Conservation (phyloP, 495 filamentous ascomycete species). For the Lophiostoma macrostomum region DNA sequence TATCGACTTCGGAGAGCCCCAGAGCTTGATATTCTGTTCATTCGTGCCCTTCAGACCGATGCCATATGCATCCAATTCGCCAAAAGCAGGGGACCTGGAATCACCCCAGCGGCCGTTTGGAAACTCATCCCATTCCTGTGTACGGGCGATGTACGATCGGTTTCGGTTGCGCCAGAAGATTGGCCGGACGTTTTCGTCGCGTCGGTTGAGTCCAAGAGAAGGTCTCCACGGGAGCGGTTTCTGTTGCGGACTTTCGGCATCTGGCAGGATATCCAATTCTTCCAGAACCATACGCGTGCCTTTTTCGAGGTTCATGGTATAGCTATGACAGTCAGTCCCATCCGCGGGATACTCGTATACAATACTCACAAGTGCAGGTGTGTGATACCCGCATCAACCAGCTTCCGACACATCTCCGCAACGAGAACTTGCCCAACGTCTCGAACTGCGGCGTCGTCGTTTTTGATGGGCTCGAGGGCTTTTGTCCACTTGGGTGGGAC, state of each 20-base stretch:
- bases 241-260: conserved; percentile 69
- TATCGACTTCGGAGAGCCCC: conserved; percentile 80
- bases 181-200: conserved; percentile 92
- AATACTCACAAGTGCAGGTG: conserved; percentile 80
- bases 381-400: conserved; percentile 75
- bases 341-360: not conserved
- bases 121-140: conserved; percentile 99
- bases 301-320: conserved; percentile 98
- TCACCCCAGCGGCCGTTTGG: conserved; percentile 99
- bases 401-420: conserved; percentile 85
- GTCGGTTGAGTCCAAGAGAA: conserved; percentile 80
- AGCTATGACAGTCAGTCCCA: conserved; percentile 48
- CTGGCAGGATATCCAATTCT: conserved; percentile 76
- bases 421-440: conserved; percentile 86
- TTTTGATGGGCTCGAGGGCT: conserved; percentile 87
- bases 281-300: conserved; percentile 92
- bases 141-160: conserved; percentile 89
- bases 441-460: conserved; percentile 88
- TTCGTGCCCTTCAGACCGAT: conserved; percentile 95
- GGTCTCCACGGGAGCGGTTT: conserved; percentile 92
- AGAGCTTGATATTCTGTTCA: conserved; percentile 91
- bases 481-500: conserved; percentile 79
- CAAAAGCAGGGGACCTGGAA: conserved; percentile 92
- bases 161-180: conserved; percentile 99
- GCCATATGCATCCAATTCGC: conserved; percentile 93